These are phyloP conservation scores for Sarocladium kiliense DNA, from an alignment of 2,329 filamentous ascomycete genomes.

Conservation along the genomic window DNA sequence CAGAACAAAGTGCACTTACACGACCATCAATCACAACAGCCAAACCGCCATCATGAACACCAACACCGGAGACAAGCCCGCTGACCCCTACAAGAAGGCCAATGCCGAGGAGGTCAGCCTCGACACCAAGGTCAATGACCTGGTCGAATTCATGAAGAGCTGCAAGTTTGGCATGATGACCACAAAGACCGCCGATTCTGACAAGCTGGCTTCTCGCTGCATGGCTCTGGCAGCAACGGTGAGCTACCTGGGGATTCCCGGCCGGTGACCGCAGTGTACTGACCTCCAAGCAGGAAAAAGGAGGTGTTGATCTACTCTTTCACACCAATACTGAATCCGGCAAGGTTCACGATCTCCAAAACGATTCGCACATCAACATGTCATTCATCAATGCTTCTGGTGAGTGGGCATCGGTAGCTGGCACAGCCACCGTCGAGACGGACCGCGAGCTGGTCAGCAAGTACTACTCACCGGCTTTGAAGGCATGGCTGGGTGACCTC, in stretches of 20 bases:
- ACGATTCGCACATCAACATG: constrained; percentile 72
- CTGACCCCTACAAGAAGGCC: constrained; percentile 77
- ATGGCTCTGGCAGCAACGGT: constrained; percentile 83
- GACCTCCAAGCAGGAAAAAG: constrained; percentile 54
- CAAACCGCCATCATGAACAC: constrained; percentile 46
- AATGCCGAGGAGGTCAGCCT: constrained; percentile 57
- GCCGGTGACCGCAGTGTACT: not conserved
- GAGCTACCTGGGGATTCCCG: constrained; percentile 16
- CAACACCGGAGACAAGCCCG: constrained; percentile 55
- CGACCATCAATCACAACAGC: not conserved
- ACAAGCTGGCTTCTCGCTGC: constrained; percentile 70
- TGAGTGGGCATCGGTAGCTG: constrained; percentile 85
- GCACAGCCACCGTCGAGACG: constrained; percentile 62
- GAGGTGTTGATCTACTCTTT: constrained; percentile 79
- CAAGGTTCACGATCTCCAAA: constrained; percentile 76
- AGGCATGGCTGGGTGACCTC: constrained; percentile 83
- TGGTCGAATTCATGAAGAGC: constrained; percentile 63
- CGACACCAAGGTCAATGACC: constrained; percentile 71
- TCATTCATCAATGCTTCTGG: constrained; percentile 71
- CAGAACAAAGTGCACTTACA: not conserved
- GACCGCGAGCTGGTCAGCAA: constrained; percentile 65
- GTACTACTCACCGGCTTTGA: constrained; percentile 68
- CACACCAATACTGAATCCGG: constrained; percentile 87
- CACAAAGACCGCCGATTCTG: constrained; percentile 60
- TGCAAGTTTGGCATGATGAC: constrained; percentile 90